Evolutionary conservation across 1,284 basidiomycete species (phyloP).

Genomic region (Pyrrhoderma lamaoense): DNA sequence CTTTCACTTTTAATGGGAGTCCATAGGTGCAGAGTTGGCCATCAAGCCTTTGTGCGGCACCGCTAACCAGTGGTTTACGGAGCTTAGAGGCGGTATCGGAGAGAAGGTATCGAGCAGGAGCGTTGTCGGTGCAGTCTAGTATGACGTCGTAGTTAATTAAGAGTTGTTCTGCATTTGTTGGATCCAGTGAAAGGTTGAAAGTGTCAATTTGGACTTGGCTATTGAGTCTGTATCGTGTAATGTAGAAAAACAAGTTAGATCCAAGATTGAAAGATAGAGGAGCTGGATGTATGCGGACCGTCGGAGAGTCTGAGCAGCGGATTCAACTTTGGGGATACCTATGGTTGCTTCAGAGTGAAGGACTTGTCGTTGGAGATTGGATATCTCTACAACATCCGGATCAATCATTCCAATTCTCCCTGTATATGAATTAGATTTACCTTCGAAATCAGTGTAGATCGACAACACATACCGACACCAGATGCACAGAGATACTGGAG

Average conservation of each 20-base stretch:
- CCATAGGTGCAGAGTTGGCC: slow-evolving; percentile 88
- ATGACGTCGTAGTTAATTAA: slow-evolving; percentile 68
- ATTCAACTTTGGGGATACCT: slow-evolving; percentile 81
- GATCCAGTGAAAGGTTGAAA: slow-evolving; percentile 44
- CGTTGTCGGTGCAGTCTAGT: slow-evolving; percentile 95
- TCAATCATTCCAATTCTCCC: slow-evolving; percentile 86
- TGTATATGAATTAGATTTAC: too few relatives aligned
- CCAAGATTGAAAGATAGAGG: slow-evolving; percentile 16
- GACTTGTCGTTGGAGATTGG: slow-evolving; percentile 92
- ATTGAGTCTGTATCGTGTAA: slow-evolving; percentile 51
- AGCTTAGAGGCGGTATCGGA: slow-evolving; percentile 84
- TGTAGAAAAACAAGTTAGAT: slow-evolving; percentile 6
- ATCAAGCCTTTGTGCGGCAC: slow-evolving; percentile 87
- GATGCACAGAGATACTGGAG: slow-evolving; percentile 90
- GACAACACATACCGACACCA: slow-evolving; percentile 73
- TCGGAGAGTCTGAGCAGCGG: slow-evolving; percentile 62
- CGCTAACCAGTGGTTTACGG: slow-evolving; percentile 78
- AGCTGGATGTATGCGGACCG: slow-evolving; percentile 34
- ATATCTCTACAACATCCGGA: slow-evolving; percentile 84
- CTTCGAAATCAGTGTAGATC: too few relatives aligned
- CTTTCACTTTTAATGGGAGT: slow-evolving; percentile 28
- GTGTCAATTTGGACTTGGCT: slow-evolving; percentile 52
- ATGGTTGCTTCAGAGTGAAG: slow-evolving; percentile 78
- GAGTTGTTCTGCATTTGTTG: slow-evolving; percentile 56
- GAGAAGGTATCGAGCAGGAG: slow-evolving; percentile 86